A percentile compares a stretch with the other conserved stretches of the same genome.
Conservation (phyloP, 192 early-diverging fungal species). For the Dissophora globulifera region DNA sequence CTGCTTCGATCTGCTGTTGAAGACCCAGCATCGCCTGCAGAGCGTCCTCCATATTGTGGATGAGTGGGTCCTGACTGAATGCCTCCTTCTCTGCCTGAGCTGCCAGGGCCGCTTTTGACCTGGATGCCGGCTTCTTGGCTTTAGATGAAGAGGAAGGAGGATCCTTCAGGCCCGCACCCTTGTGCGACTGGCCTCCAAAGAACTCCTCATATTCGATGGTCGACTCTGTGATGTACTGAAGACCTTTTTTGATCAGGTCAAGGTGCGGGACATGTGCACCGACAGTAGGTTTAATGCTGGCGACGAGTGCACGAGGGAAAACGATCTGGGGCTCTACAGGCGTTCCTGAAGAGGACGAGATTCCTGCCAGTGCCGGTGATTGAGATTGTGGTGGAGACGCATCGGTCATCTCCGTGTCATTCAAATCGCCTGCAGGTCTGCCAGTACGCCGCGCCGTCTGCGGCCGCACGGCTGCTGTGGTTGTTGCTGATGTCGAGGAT, state of each 20-base stretch:
- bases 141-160: background rate
- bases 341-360: background rate
- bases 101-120: slow-evolving; percentile 22
- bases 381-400: background rate
- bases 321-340: background rate
- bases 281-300: slow-evolving; percentile 17
- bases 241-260: slow-evolving; percentile 25
- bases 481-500: slow-evolving; percentile 1
- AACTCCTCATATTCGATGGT: slow-evolving; percentile 45
- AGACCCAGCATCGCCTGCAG: slow-evolving; percentile 10
- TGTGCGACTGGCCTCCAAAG: slow-evolving; percentile 7
- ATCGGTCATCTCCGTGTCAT: too few relatives aligned
- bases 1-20: slow-evolving; percentile 23
- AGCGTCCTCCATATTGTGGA: slow-evolving; percentile 43
- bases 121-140: background rate
- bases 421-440: background rate
- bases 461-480: background rate
- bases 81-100: slow-evolving; percentile 24
- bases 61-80: slow-evolving; percentile 32
- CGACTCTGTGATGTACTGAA: slow-evolving; percentile 31
- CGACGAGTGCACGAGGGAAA: slow-evolving; percentile 17
- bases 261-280: slow-evolving; percentile 16
- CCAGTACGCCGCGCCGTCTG: background rate
- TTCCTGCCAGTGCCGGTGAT: background rate
- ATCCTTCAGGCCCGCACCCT: slow-evolving; percentile 25